Evolutionary conservation across 106 monocot genomes (phyloP).

Genomic region (Vanilla planifolia): DNA sequence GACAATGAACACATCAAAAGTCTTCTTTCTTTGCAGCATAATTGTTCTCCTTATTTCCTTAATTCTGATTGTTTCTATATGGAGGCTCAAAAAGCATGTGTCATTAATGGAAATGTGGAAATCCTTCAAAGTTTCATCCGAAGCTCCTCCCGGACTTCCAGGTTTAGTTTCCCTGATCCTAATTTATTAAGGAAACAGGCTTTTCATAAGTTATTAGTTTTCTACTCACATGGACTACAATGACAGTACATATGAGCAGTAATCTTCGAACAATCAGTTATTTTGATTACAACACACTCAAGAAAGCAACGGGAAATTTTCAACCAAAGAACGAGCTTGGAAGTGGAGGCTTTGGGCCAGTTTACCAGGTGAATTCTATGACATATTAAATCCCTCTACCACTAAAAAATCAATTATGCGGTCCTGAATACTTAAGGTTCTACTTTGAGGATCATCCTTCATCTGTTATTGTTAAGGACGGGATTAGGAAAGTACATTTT

Average conservation of each 20-base stretch:
- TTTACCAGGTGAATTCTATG: conserved; percentile 25
- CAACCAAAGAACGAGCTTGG: conserved; percentile 40
- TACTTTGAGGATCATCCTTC: too few relatives aligned
- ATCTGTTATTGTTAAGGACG: too few relatives aligned
- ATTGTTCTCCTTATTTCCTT: conserved; percentile 12
- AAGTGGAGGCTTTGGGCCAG: conserved; percentile 42
- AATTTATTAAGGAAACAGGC: neutral
- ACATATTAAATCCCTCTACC: too few relatives aligned
- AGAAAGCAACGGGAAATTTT: conserved; percentile 42
- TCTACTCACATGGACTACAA: neutral
- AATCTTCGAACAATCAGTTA: conserved; percentile 32
- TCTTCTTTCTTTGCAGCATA: conserved; percentile 17
- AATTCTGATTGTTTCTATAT: conserved; percentile 17
- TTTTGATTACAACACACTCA: conserved; percentile 33
- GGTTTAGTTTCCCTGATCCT: neutral
- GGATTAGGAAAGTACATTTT: too few relatives aligned
- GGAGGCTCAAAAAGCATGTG: conserved; percentile 24
- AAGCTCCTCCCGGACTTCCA: conserved; percentile 1
- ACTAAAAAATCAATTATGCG: too few relatives aligned
- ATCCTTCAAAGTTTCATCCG: conserved; percentile 1
- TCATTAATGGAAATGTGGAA: conserved; percentile 10
- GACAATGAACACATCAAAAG: conserved; percentile 7
- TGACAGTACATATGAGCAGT: conserved; percentile 20
- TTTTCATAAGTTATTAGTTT: neutral
- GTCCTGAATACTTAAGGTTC: neutral